These are phyloP conservation scores for Lagenidium sp. DNA, from an alignment of 352 stramenopile species.

Conservation along the genomic window DNA sequence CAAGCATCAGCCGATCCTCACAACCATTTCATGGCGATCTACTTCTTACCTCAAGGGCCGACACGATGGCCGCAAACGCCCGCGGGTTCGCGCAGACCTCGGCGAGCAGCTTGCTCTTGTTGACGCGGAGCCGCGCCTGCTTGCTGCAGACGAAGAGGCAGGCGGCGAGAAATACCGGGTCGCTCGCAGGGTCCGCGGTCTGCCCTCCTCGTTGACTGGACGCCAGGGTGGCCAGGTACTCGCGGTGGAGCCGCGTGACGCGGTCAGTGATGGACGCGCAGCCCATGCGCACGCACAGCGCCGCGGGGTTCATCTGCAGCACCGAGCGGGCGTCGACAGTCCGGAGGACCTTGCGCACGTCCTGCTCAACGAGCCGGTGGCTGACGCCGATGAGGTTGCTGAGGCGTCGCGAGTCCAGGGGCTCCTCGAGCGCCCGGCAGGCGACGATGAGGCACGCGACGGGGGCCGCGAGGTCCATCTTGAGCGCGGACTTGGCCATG, in stretches of 20 bases:
- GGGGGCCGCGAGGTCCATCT: conserved; percentile 27
- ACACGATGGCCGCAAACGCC: conserved; percentile 56
- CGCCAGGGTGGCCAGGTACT: conserved; percentile 27
- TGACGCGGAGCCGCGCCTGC: conserved; percentile 54
- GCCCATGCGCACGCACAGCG: conserved; percentile 66
- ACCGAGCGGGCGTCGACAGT: conserved; percentile 34
- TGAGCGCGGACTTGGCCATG: conserved; percentile 22
- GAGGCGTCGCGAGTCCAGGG: conserved; percentile 34
- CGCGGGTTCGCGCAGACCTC: conserved; percentile 50
- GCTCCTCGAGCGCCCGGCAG: conserved; percentile 32
- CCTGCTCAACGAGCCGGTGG: conserved; percentile 30
- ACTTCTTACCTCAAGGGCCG: conserved; percentile 44
- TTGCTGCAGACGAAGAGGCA: conserved; percentile 65
- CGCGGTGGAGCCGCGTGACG: conserved; percentile 40
- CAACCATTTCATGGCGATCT: background rate
- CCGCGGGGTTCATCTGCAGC: conserved; percentile 33
- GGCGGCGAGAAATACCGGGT: conserved; percentile 52
- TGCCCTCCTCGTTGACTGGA: conserved; percentile 9
- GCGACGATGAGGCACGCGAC: conserved; percentile 58
- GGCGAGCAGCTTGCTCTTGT: conserved; percentile 43
- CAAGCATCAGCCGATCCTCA: background rate
- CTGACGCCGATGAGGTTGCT: conserved; percentile 30
- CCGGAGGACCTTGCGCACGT: conserved; percentile 38
- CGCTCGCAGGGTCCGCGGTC: conserved; percentile 11
- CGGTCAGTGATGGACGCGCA: conserved; percentile 57